phyloP scores from a whole-genome alignment of 192 early-diverging fungal genomes.

The Gigaspora rosea region DNA sequence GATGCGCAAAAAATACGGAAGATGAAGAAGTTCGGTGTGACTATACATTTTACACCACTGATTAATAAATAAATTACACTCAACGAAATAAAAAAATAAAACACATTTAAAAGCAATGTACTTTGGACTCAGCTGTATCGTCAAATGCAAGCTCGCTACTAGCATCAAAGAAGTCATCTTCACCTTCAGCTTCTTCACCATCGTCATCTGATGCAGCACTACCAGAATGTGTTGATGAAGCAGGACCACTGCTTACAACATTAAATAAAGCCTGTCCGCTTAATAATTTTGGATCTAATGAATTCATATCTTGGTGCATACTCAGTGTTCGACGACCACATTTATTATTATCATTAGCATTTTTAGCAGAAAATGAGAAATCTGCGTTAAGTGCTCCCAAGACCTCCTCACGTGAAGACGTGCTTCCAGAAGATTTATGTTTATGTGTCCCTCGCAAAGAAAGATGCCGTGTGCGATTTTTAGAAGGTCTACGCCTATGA shows the following conservation, averaged over 20 bases:
- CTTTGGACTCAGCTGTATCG: constrained; percentile 7
- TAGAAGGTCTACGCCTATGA: constrained; percentile 28
- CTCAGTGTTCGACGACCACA: not conserved
- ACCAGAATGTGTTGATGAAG: constrained; percentile 19
- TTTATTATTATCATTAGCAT: not conserved
- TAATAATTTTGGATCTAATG: constrained; percentile 13
- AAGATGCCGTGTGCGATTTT: constrained; percentile 27
- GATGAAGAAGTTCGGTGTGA: constrained; percentile 45
- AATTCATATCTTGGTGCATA: constrained; percentile 31
- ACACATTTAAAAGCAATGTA: not conserved
- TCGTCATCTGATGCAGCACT: constrained; percentile 31
- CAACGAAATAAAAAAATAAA: not conserved
- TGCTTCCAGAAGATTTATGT: constrained; percentile 33
- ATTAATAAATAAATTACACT: not conserved
- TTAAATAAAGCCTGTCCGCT: constrained; percentile 19
- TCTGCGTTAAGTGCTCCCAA: not conserved
- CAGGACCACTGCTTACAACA: constrained; percentile 17
- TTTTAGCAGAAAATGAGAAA: not conserved
- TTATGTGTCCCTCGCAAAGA: constrained; percentile 4
- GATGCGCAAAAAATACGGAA: constrained; percentile 21
- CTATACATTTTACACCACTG: constrained; percentile 26
- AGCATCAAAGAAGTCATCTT: constrained; percentile 23
- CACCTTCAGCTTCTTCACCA: constrained; percentile 11
- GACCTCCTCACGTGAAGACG: constrained; percentile 31
- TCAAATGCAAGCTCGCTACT: constrained; percentile 28